Percentiles rank a stretch among this genome's conserved stretches.
Conservation (phyloP, 768 basidiomycete species). For the Artomyces pyxidatus region DNA sequence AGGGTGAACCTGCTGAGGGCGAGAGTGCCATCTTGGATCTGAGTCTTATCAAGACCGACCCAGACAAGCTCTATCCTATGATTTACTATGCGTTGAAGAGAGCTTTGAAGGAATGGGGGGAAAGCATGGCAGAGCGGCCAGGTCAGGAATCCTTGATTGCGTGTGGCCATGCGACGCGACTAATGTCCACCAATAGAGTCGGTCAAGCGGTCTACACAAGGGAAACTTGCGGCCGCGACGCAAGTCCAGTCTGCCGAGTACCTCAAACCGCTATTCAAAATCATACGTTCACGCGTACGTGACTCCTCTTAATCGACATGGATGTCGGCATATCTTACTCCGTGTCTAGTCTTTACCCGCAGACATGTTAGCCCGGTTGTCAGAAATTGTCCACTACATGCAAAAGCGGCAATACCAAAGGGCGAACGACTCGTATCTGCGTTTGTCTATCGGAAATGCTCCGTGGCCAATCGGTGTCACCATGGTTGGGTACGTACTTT, state of each 20-base stretch:
- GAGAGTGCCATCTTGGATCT: conserved; percentile 61
- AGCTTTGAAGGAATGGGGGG: conserved; percentile 92
- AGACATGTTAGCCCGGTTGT: conserved; percentile 79
- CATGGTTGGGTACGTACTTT: conserved; percentile 80
- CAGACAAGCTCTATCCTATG: conserved; percentile 91
- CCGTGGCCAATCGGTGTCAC: conserved; percentile 99
- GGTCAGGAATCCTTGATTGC: conserved; percentile 39
- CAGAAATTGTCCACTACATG: conserved; percentile 95
- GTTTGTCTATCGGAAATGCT: conserved; percentile 95
- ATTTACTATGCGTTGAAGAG: conserved; percentile 95
- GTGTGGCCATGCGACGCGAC: background rate
- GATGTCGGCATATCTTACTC: background rate
- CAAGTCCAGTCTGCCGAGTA: conserved; percentile 95
- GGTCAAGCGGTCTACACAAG: conserved; percentile 82
- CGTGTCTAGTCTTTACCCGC: conserved; percentile 55
- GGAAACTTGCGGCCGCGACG: conserved; percentile 90
- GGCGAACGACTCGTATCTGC: conserved; percentile 95
- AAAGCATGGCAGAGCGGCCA: conserved; percentile 89
- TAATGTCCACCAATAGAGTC: conserved; percentile 42
- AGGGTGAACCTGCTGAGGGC: conserved; percentile 34
- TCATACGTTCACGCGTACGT: conserved; percentile 77
- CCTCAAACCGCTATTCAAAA: conserved; percentile 93
- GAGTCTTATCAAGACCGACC: conserved; percentile 76
- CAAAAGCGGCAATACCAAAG: conserved; percentile 91
- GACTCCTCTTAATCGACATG: background rate